A percentile compares a stretch with the other conserved stretches of the same genome.
Conservation (phyloP, 2,329 filamentous ascomycete genomes). For the Xylariaceae sp. region DNA sequence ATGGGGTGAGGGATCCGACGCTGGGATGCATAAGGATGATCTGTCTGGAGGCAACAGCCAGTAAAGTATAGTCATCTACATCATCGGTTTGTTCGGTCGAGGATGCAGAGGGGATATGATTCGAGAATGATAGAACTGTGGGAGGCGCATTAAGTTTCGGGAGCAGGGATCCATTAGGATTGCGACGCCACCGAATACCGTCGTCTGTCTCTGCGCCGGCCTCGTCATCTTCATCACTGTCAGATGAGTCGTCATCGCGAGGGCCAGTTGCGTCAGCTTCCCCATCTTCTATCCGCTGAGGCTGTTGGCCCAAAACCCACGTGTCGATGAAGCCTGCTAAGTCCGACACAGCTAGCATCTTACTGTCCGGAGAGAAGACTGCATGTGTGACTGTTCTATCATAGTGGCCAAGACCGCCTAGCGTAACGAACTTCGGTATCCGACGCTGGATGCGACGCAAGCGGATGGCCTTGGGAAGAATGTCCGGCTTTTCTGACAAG, state of each 20-base stretch:
- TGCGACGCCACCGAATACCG: constrained; percentile 68
- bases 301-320: constrained; percentile 65
- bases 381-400: constrained; percentile 68
- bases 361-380: constrained; percentile 75
- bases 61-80: constrained; percentile 46
- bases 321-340: constrained; percentile 81
- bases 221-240: constrained; percentile 41
- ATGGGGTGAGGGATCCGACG: constrained; percentile 72
- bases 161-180: constrained; percentile 63
- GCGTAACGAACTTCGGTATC: constrained; percentile 49
- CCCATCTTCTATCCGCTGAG: constrained; percentile 33
- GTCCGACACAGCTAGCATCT: constrained; percentile 72
- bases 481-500: constrained; percentile 35
- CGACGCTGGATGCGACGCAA: constrained; percentile 50
- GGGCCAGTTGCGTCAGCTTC: constrained; percentile 28
- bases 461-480: constrained; percentile 42
- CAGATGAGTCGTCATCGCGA: constrained; percentile 35
- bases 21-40: constrained; percentile 75
- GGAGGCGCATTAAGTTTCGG: constrained; percentile 62
- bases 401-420: constrained; percentile 69
- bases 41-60: constrained; percentile 53
- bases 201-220: constrained; percentile 32
- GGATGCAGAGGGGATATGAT: constrained; percentile 38
- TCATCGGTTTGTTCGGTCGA: constrained; percentile 28
- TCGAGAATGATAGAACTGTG: constrained; percentile 63